phyloP scores from a whole-genome alignment of 805 yeast species.

The Lipomyces oligophaga region DNA sequence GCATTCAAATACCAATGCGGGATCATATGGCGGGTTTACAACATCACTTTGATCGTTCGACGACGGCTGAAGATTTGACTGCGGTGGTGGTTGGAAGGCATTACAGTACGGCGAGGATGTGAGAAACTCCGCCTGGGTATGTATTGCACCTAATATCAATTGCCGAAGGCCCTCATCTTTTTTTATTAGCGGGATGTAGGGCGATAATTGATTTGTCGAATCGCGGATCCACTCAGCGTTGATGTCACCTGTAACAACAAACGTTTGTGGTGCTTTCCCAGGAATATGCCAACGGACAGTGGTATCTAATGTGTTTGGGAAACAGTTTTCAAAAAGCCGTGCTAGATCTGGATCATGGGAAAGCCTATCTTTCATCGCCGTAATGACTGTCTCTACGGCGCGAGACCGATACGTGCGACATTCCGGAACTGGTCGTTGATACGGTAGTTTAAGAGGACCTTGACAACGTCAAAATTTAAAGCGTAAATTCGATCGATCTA shows the following conservation, averaged over 20 bases:
- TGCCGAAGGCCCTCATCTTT: slow-evolving; percentile 49
- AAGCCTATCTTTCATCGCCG: slow-evolving; percentile 49
- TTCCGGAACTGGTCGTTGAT: slow-evolving; percentile 64
- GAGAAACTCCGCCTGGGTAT: slow-evolving; percentile 68
- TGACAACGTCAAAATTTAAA: background rate
- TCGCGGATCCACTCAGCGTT: slow-evolving; percentile 93
- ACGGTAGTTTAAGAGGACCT: slow-evolving; percentile 59
- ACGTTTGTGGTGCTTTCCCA: slow-evolving; percentile 50
- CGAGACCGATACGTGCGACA: slow-evolving; percentile 71
- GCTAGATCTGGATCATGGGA: slow-evolving; percentile 59
- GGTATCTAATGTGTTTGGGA: slow-evolving; percentile 86
- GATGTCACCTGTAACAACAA: slow-evolving; percentile 87
- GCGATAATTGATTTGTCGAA: slow-evolving; percentile 75
- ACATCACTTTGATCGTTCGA: slow-evolving; percentile 44
- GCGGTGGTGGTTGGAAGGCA: slow-evolving; percentile 80
- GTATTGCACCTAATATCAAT: slow-evolving; percentile 72
- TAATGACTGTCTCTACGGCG: slow-evolving; percentile 59
- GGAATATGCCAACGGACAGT: slow-evolving; percentile 68
- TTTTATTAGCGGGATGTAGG: slow-evolving; percentile 60
- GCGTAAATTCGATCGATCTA: background rate
- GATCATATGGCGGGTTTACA: slow-evolving; percentile 68
- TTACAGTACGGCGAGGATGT: slow-evolving; percentile 73
- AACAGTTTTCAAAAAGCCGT: slow-evolving; percentile 70
- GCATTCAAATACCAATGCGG: slow-evolving; percentile 76
- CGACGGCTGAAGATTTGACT: slow-evolving; percentile 40